These are phyloP conservation scores for Fusarium sp. DNA, from an alignment of 2,329 filamentous ascomycete genomes.

Conservation along the genomic window DNA sequence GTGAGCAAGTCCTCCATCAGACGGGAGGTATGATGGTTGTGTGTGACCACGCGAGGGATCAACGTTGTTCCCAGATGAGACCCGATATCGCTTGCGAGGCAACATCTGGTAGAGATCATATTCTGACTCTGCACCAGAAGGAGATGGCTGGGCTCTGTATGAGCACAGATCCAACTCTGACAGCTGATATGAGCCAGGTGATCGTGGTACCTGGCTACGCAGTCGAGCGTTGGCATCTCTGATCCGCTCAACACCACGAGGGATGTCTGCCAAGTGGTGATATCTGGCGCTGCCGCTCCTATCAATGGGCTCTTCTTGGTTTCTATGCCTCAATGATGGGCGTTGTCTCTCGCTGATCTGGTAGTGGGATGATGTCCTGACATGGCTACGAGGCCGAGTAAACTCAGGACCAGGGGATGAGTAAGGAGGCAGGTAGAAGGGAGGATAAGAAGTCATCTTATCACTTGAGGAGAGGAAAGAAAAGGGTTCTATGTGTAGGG, in stretches of 20 bases:
- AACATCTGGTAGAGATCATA: not conserved
- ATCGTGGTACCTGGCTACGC: not conserved
- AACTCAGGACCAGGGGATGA: not conserved
- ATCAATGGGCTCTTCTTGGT: not conserved
- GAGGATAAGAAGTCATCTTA: constrained; percentile 18
- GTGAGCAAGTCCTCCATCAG: constrained; percentile 16
- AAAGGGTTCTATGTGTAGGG: not conserved
- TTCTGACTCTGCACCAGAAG: not conserved
- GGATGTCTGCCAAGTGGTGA: not conserved
- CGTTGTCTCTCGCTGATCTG: not conserved
- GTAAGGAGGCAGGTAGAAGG: not conserved
- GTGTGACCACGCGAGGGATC: not conserved
- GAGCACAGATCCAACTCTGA: not conserved
- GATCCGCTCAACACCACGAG: constrained; percentile 1
- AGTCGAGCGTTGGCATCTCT: not conserved
- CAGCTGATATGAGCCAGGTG: constrained; percentile 5
- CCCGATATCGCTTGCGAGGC: constrained; percentile 10
- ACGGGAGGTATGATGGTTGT: not conserved
- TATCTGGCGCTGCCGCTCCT: not conserved
- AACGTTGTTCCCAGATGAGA: constrained; percentile 8
- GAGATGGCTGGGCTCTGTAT: not conserved
- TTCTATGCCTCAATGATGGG: not conserved
- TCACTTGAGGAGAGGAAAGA: not conserved
- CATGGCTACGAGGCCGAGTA: not conserved
- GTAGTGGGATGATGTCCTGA: not conserved